Percentiles rank a stretch among this genome's conserved stretches.
Conservation (phyloP, 1,284 basidiomycete species). For the Anthracocystis walkeri region DNA sequence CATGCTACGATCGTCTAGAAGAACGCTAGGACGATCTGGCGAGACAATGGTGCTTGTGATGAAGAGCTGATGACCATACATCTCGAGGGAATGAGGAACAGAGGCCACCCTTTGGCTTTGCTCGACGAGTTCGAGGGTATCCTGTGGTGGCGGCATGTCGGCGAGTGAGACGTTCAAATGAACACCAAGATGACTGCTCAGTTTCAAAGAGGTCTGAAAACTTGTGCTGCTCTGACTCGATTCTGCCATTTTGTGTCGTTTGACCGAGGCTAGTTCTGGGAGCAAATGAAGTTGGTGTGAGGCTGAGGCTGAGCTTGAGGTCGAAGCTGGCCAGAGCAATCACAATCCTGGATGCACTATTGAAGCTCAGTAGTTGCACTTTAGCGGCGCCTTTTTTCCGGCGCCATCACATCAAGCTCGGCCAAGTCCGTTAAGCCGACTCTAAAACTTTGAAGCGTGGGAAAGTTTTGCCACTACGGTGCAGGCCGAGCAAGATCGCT, state of each 20-base stretch:
- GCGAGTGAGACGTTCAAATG: slow-evolving; percentile 7
- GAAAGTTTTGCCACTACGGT: too few species aligned
- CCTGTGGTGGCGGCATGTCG: background rate
- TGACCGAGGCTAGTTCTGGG: background rate
- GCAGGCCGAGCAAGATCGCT: too few species aligned
- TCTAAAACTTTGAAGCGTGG: too few species aligned
- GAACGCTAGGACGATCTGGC: background rate
- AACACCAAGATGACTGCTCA: slow-evolving; percentile 13
- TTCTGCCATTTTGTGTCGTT: background rate
- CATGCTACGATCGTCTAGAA: slow-evolving; percentile 9
- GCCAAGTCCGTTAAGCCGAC: too few species aligned
- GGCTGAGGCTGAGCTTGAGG: too few species aligned
- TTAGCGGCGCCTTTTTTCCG: too few species aligned
- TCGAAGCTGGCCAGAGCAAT: too few species aligned
- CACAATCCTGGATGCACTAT: too few species aligned
- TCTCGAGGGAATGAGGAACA: background rate
- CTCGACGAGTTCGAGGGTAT: background rate
- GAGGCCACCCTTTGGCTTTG: background rate
- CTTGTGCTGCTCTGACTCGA: background rate
- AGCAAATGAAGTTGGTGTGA: too few species aligned
- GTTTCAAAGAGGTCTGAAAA: background rate
- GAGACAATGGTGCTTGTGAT: slow-evolving; percentile 3
- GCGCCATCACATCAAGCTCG: too few species aligned
- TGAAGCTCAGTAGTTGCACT: too few species aligned
- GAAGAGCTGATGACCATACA: slow-evolving; percentile 3